Conservation (phyloP, 106 monocot genomes). For the Narthecium ossifragum region DNA sequence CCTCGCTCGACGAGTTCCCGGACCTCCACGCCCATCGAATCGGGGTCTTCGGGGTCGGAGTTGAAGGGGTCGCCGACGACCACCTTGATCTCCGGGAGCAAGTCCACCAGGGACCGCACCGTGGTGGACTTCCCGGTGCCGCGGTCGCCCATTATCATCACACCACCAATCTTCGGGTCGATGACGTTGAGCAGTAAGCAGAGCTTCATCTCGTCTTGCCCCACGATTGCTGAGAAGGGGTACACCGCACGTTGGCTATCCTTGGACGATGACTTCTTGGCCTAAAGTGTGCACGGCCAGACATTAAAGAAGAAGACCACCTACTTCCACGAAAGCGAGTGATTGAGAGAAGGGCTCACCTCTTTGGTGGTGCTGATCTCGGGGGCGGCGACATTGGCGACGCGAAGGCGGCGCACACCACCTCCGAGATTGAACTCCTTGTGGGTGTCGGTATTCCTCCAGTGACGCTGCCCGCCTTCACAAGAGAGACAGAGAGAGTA, state of each 20-base stretch:
- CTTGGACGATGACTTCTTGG: slow-evolving; percentile 31
- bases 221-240: slow-evolving; percentile 93
- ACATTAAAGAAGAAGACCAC: slow-evolving; percentile 1
- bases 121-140: slow-evolving; percentile 98
- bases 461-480: slow-evolving; percentile 8
- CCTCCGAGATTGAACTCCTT: no score
- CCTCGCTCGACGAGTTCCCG: slow-evolving; percentile 45
- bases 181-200: slow-evolving; percentile 96
- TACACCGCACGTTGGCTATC: slow-evolving; percentile 91
- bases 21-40: slow-evolving; percentile 82
- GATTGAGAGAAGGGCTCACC: slow-evolving; percentile 13
- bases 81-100: slow-evolving; percentile 76
- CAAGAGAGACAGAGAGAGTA: not conserved
- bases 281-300: no score
- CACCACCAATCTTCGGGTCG: slow-evolving; percentile 98
- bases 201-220: slow-evolving; percentile 99
- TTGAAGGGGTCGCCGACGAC: slow-evolving; percentile 96
- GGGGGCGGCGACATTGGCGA: slow-evolving; percentile 39
- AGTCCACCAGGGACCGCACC: slow-evolving; percentile 88
- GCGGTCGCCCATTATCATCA: slow-evolving; percentile 99
- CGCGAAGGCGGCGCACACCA: slow-evolving; percentile 13
- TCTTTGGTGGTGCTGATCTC: slow-evolving; percentile 25
- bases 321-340: not conserved
- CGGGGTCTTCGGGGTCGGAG: slow-evolving; percentile 89
- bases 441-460: not conserved